Base-by-base conservation (phyloP, 2,329 filamentous ascomycete species). In the Alternaria viburni region DNA sequence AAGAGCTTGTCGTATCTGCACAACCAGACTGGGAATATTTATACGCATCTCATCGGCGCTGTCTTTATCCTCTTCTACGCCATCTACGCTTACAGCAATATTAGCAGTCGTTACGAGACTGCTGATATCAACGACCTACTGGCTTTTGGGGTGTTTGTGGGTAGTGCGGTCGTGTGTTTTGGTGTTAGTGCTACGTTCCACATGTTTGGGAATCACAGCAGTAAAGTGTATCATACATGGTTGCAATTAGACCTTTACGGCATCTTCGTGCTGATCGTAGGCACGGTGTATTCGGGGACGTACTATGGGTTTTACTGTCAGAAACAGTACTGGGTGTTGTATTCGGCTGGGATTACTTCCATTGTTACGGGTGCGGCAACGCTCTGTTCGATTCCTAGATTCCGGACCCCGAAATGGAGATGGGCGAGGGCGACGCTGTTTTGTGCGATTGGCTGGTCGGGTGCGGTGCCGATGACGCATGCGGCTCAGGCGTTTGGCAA, bases 381-480 rank as follows among this genome's bases (percentile, higher is more conserved):
- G 5, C 44, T 61, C 11, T 61, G 59, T 28, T 61, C 59, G n/a
- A 36, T 61, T 15, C 59, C 59, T 1, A 12, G 32, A 6, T 61
- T 61, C 17, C 59, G 59, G 3, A 61, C 59, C 4, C 59, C 59
- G 2, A 61, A 61, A 28, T 61, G 59, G 59, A 54, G 59, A 0
- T 61, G 59, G 59, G 54, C 30, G 15, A 56, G 59, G 25, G 59
- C 59, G 45, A 51, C 52, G 17, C 26, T 61, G 26, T 61, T 61
- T 23, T 56, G 52, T 51, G 59, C 59, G 15, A 61, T 61, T 45
- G 59, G 59, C 2, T 61, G 59, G 59, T 61, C 59, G 3, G 59
- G 59, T 3, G 59, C 59, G 36, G 55, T 61, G 36, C 59, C 59
- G 5, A 61, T 57, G 59, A 61, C 59, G 23, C 59, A 61, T 57